A percentile compares a stretch with the other conserved stretches of the same genome.
Conservation (phyloP, 192 early-diverging fungal species). For the Mortierella antarctica region DNA sequence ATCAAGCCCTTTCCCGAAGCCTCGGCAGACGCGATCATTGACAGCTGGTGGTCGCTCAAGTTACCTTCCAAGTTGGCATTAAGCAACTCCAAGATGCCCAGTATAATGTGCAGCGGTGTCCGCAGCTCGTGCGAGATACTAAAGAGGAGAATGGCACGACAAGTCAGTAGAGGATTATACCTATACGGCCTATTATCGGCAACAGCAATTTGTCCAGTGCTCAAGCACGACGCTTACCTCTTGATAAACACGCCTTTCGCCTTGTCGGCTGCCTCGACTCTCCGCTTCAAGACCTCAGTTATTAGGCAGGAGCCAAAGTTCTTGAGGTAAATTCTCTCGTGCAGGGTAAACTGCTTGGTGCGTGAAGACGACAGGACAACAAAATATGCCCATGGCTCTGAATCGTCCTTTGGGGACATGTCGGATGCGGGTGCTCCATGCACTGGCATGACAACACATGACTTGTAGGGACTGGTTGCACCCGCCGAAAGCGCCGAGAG, state of each 20-base stretch:
- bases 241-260: constrained; percentile 62
- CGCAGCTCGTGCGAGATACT: constrained; percentile 62
- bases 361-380: constrained; percentile 25
- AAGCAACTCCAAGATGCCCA: constrained; percentile 61
- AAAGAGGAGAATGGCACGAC: constrained; percentile 7
- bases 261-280: constrained; percentile 59
- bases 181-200: not conserved
- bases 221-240: constrained; percentile 7
- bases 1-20: constrained; percentile 47
- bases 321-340: constrained; percentile 57
- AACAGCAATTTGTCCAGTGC: not conserved
- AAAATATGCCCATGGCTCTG: constrained; percentile 45
- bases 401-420: not conserved
- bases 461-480: constrained; percentile 19
- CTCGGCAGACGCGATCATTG: constrained; percentile 50
- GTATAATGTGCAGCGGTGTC: constrained; percentile 64
- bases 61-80: constrained; percentile 16
- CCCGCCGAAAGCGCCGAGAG: constrained; percentile 7
- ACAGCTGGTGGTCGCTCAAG: constrained; percentile 32
- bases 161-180: not conserved
- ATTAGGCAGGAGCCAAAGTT: constrained; percentile 62
- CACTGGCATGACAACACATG: constrained; percentile 31
- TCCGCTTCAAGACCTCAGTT: constrained; percentile 51
- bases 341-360: constrained; percentile 53
- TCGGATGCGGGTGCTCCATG: constrained; percentile 20